phyloP scores from a whole-genome alignment of 2,329 filamentous ascomycete genomes.

The Orbilia blumenaviensis region DNA sequence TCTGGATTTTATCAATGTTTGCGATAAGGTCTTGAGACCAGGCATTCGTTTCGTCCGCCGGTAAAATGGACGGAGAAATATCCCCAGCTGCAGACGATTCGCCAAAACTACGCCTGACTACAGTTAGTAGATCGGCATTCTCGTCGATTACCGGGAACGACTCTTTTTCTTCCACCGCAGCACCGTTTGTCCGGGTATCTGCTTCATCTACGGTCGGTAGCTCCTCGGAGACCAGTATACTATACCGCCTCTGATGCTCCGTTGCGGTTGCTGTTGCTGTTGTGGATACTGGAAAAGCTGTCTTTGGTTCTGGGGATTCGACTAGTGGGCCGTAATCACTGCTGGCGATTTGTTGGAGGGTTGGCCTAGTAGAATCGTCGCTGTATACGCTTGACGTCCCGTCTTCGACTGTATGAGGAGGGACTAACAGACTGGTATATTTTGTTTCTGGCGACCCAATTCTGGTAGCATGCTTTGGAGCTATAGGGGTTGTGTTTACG shows the following conservation, averaged over 20 bases:
- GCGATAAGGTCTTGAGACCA: constrained; percentile 46
- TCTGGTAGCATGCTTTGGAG: neutral
- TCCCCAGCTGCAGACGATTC: constrained; percentile 7
- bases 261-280: constrained; percentile 7
- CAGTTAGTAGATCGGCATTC: constrained; percentile 22
- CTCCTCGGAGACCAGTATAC: constrained; percentile 31
- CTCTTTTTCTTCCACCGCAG: neutral
- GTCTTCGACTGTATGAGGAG: constrained; percentile 1
- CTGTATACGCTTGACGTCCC: constrained; percentile 39
- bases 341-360: constrained; percentile 31
- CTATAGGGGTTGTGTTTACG: neutral
- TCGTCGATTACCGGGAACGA: constrained; percentile 1
- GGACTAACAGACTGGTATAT: constrained; percentile 4
- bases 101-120: constrained; percentile 20
- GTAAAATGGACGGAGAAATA: constrained; percentile 17
- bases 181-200: neutral
- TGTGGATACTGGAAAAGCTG: neutral
- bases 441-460: constrained; percentile 14
- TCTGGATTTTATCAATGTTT: constrained; percentile 32
- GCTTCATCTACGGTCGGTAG: constrained; percentile 22
- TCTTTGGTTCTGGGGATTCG: constrained; percentile 7
- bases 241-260: constrained; percentile 32
- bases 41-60: constrained; percentile 21
- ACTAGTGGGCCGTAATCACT: constrained; percentile 21
- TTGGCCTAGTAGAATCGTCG: constrained; percentile 31